These are phyloP conservation scores for Pneumocystis jirovecii DNA, from an alignment of 1,139 yeast genomes.

Conservation along the genomic window DNA sequence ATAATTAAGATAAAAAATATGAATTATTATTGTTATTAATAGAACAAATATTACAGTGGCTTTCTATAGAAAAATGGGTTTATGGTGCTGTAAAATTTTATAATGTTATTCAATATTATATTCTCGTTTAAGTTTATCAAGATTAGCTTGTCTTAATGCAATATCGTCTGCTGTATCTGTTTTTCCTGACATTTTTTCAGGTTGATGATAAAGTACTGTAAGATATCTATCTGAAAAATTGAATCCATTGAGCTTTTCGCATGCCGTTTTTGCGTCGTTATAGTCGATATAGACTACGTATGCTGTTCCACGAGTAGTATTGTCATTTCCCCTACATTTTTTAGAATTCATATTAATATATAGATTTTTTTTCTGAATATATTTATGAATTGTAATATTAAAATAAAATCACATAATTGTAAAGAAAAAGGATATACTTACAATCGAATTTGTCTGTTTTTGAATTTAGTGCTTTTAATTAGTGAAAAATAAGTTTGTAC, in stretches of 20 bases:
- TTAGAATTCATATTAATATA: conserved; percentile 25
- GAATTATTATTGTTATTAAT: neutral
- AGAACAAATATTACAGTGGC: neutral
- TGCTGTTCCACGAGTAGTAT: conserved; percentile 40
- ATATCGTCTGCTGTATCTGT: conserved; percentile 6
- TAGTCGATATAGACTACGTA: conserved; percentile 41
- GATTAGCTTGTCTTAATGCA: conserved; percentile 7
- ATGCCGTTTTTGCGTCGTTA: conserved; percentile 36
- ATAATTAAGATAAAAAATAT: neutral
- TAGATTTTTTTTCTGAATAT: neutral
- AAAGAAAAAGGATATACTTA: neutral
- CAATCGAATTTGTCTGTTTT: conserved; percentile 21
- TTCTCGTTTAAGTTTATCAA: conserved; percentile 6
- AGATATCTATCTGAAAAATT: conserved; percentile 47
- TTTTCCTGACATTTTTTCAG: conserved; percentile 11
- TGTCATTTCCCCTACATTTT: conserved; percentile 26
- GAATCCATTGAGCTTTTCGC: conserved; percentile 43
- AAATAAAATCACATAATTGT: neutral
- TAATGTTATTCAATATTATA: conserved; percentile 3
- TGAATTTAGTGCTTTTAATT: neutral
- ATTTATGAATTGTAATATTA: neutral
- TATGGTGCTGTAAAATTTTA: neutral
- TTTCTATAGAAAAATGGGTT: neutral
- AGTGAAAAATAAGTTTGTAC: neutral
- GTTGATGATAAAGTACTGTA: conserved; percentile 28